These are phyloP conservation scores for Trypanosoma theileri DNA, from an alignment of 208 protist genomes.

Conservation along the genomic window DNA sequence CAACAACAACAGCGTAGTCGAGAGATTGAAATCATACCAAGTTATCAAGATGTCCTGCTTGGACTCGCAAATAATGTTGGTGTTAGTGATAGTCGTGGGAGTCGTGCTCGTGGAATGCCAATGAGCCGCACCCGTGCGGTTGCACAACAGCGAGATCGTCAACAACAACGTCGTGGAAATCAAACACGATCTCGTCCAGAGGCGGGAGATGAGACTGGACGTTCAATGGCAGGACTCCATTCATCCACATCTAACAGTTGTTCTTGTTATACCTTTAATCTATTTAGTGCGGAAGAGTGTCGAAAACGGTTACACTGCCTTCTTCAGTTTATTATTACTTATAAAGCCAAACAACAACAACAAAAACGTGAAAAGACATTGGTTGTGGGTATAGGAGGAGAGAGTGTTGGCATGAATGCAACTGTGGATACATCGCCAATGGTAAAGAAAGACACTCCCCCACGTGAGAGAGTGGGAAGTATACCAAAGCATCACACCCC, in stretches of 20 bases:
- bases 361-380: constrained; percentile 13
- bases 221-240: background rate
- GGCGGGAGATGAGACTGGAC: background rate
- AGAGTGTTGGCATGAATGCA: background rate
- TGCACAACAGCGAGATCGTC: constrained; percentile 3
- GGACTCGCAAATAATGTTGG: background rate
- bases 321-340: constrained; percentile 42
- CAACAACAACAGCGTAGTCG: background rate
- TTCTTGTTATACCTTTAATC: constrained; percentile 37
- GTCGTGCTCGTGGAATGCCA: background rate
- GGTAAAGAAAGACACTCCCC: background rate
- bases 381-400: too few relatives aligned
- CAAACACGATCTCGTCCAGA: constrained; percentile 1
- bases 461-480: constrained; percentile 1
- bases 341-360: constrained; percentile 34
- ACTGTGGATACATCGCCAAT: background rate
- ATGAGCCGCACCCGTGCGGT: too few relatives aligned
- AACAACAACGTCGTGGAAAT: constrained; percentile 8
- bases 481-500: constrained; percentile 1
- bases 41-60: constrained; percentile 20
- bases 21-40: constrained; percentile 2
- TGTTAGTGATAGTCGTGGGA: background rate
- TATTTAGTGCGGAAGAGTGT: constrained; percentile 62
- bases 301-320: constrained; percentile 52
- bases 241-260: background rate